Percentiles rank a stretch among this genome's conserved stretches.
Conservation (phyloP, 2,329 filamentous ascomycete species). For the Calonectria naviculata region DNA sequence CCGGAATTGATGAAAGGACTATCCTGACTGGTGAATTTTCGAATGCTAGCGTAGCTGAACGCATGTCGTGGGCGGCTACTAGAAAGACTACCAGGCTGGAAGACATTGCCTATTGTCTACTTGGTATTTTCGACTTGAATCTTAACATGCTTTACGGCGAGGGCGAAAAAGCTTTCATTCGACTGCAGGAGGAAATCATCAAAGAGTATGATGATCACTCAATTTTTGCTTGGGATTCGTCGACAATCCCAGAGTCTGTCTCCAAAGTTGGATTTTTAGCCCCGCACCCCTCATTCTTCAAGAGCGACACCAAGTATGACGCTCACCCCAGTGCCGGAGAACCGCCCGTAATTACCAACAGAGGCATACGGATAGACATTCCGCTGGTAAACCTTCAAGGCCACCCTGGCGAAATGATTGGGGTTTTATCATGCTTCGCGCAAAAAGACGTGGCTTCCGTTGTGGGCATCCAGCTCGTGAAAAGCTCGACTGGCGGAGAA, state of each 20-base stretch:
- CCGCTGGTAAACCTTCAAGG: neutral
- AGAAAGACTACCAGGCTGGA: slow-evolving; percentile 32
- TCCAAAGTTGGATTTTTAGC: slow-evolving; percentile 27
- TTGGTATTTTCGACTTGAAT: slow-evolving; percentile 34
- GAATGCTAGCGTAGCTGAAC: slow-evolving; percentile 22
- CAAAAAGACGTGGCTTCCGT: slow-evolving; percentile 16
- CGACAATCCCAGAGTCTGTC: slow-evolving; percentile 9
- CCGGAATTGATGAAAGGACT: slow-evolving; percentile 24
- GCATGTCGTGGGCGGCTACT: slow-evolving; percentile 34
- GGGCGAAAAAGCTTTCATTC: slow-evolving; percentile 34
- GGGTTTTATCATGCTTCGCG: slow-evolving; percentile 20
- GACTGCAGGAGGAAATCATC: slow-evolving; percentile 40
- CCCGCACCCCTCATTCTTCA: slow-evolving; percentile 26
- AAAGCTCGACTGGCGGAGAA: neutral
- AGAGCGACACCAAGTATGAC: slow-evolving; percentile 1
- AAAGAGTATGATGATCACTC: slow-evolving; percentile 35
- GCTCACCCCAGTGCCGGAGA: slow-evolving; percentile 20
- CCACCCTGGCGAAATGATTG: slow-evolving; percentile 3
- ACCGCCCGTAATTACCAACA: slow-evolving; percentile 27
- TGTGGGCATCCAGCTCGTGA: slow-evolving; percentile 14
- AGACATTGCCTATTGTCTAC: slow-evolving; percentile 36
- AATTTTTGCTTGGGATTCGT: slow-evolving; percentile 35
- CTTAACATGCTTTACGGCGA: slow-evolving; percentile 38
- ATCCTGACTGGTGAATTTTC: slow-evolving; percentile 17
- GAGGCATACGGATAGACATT: slow-evolving; percentile 25